Conservation (phyloP, 306 rosid genomes). For the Astragalus glycyphyllos region DNA sequence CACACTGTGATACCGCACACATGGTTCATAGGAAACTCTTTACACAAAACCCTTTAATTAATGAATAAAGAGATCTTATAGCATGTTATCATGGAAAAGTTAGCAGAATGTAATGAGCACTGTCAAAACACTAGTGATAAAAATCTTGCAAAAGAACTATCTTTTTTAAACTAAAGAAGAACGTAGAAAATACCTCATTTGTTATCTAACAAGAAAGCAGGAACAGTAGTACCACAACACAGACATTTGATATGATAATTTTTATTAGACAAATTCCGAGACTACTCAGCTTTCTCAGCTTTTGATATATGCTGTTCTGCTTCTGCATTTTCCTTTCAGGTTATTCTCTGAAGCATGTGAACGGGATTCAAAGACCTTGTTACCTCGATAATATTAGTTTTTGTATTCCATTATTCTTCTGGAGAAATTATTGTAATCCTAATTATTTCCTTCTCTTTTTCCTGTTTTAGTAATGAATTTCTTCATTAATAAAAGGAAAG, state of each 20-base stretch:
- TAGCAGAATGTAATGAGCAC: constrained; percentile 19
- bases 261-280: constrained; percentile 17
- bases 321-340: constrained; percentile 2
- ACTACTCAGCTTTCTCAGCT: neutral
- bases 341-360: constrained; percentile 3
- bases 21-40: constrained; percentile 26
- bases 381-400: constrained; percentile 10
- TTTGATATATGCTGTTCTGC: neutral
- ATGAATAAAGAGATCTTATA: constrained; percentile 21
- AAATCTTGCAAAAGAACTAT: neutral
- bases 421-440: neutral
- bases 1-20: neutral
- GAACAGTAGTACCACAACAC: neutral
- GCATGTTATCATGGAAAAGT: constrained; percentile 13
- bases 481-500: constrained; percentile 21
- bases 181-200: neutral
- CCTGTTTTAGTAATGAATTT: neutral
- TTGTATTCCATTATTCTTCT: neutral
- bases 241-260: constrained; percentile 5
- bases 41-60: constrained; percentile 5
- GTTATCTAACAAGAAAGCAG: neutral
- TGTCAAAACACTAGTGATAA: constrained; percentile 27
- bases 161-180: constrained; percentile 16
- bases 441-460: constrained; percentile 1
- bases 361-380: constrained; percentile 24